These are phyloP conservation scores for Fonsecaea nubica DNA, from an alignment of 2,329 filamentous ascomycete species.

Conservation along the genomic window DNA sequence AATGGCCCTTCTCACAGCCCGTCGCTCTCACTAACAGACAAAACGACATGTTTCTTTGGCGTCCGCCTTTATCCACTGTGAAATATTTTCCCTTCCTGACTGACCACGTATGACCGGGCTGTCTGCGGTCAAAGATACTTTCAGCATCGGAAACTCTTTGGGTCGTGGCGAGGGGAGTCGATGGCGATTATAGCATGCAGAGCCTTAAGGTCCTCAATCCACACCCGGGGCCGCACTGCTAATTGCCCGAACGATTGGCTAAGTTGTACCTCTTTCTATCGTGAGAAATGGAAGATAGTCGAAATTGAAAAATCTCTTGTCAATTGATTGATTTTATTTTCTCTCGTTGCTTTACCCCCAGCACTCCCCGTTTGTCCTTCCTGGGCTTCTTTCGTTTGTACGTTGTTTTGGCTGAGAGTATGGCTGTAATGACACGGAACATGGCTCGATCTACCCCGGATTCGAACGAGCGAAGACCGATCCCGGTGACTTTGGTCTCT, in stretches of 20 bases:
- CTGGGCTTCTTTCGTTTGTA: background rate
- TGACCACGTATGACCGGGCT: no score
- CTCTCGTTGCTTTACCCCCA: background rate
- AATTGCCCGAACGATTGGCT: background rate
- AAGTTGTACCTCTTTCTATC: no score
- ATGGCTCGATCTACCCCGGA: background rate
- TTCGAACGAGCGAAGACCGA: slow-evolving; percentile 13
- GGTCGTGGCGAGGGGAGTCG: background rate
- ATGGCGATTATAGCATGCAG: background rate
- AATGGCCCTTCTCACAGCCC: no score
- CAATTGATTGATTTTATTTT: no score
- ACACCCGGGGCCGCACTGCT: background rate
- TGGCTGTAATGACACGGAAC: background rate
- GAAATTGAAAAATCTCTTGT: no score
- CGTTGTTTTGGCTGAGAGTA: background rate
- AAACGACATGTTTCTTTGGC: no score
- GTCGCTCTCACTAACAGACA: no score
- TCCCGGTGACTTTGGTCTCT: slow-evolving; percentile 67
- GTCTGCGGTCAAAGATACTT: background rate
- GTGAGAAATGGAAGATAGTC: no score
- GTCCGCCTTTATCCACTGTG: no score
- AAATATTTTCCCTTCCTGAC: no score
- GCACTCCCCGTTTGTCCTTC: no score
- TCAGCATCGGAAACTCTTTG: background rate
- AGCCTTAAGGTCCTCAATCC: slow-evolving; percentile 20